Evolutionary conservation across 352 stramenopile genomes (phyloP).

Genomic region (Pilasporangium apinafurcum): DNA sequence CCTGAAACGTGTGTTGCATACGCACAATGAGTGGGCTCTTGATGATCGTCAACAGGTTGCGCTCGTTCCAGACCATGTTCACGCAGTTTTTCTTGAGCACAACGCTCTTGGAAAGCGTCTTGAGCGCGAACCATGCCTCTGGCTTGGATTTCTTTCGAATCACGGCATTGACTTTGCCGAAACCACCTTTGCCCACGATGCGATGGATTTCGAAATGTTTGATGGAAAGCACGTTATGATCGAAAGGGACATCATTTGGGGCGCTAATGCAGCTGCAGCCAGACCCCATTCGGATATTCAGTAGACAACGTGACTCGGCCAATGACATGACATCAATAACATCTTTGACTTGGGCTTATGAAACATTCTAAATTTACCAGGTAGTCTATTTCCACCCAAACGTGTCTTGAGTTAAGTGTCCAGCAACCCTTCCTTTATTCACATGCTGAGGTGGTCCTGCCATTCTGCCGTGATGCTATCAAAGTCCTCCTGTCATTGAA

Average conservation of each 20-base stretch:
- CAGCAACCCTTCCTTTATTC: no score
- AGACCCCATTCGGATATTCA: slow-evolving; percentile 41
- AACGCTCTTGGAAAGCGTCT: slow-evolving; percentile 56
- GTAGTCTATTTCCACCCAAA: no score
- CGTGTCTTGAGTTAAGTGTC: no score
- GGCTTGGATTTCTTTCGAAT: slow-evolving; percentile 50
- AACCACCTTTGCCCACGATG: slow-evolving; percentile 58
- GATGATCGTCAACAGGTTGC: slow-evolving; percentile 49
- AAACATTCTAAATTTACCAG: no score
- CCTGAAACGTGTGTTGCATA: slow-evolving; percentile 71
- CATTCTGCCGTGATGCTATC: slow-evolving; percentile 3
- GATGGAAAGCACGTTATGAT: slow-evolving; percentile 43
- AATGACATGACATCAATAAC: no score
- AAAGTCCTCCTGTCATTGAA: slow-evolving; percentile 3
- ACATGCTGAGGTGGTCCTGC: no score
- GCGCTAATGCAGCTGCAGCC: slow-evolving; percentile 37
- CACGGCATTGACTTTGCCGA: slow-evolving; percentile 72
- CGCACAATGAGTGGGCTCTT: slow-evolving; percentile 40
- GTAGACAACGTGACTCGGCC: no score
- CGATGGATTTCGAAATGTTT: slow-evolving; percentile 62
- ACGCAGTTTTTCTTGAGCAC: slow-evolving; percentile 54
- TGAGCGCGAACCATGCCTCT: slow-evolving; percentile 60
- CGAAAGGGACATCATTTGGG: slow-evolving; percentile 6
- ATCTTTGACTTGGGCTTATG: slow-evolving; percentile 6
- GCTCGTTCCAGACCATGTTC: slow-evolving; percentile 76